phyloP scores from a whole-genome alignment of 164 flowering plant genomes.

The Dillenia suffruticosa region DNA sequence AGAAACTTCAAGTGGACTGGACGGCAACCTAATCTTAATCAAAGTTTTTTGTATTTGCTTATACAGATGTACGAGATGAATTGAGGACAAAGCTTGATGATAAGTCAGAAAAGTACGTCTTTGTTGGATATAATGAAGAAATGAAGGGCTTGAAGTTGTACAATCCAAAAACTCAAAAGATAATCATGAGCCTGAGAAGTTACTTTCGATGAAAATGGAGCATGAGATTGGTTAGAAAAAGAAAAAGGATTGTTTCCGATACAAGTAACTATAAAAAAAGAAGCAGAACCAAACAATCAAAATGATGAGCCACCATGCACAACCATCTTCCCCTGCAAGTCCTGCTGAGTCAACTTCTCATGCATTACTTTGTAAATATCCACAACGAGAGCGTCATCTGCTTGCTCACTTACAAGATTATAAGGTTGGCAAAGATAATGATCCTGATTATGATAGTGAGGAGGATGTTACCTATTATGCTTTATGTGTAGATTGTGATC shows the following conservation, averaged over 20 bases:
- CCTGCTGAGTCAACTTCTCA: background rate
- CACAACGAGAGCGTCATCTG: background rate
- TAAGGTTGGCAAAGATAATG: background rate
- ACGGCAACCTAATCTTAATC: too few relatives aligned
- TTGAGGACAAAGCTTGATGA: too few relatives aligned
- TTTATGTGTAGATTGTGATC: slow-evolving; percentile 2
- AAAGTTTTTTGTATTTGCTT: too few relatives aligned
- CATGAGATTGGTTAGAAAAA: background rate
- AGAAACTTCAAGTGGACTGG: too few relatives aligned
- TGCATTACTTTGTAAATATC: background rate
- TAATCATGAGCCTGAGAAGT: background rate
- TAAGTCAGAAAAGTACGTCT: too few relatives aligned
- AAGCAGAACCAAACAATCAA: background rate
- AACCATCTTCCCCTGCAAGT: too few relatives aligned
- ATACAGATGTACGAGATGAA: too few relatives aligned
- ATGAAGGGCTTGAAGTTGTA: background rate
- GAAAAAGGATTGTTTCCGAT: background rate
- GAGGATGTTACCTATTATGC: background rate
- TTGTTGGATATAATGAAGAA: background rate
- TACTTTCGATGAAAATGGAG: background rate
- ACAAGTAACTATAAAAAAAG: background rate
- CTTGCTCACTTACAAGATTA: background rate
- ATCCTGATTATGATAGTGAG: background rate
- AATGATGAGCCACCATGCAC: background rate
- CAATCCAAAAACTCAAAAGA: background rate